These are phyloP conservation scores for Peribolospora baueri DNA, from an alignment of 768 basidiomycete species.

Conservation along the genomic window DNA sequence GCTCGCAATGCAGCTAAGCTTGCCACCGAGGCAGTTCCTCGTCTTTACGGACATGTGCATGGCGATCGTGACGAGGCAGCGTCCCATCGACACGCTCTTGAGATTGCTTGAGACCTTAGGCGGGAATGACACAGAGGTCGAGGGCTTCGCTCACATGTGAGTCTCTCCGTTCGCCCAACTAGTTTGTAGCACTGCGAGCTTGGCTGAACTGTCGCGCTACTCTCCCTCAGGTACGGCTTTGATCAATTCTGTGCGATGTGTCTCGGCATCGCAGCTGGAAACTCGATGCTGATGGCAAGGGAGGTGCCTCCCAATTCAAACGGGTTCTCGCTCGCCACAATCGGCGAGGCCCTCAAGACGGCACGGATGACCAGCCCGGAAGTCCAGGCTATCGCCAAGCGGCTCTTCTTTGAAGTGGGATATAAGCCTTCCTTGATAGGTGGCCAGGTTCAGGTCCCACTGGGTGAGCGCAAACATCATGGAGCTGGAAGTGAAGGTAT, in stretches of 20 bases:
- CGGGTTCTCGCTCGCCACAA: background rate
- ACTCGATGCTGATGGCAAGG: slow-evolving; percentile 22
- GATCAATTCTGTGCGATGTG: slow-evolving; percentile 85
- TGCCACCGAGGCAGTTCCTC: slow-evolving; percentile 53
- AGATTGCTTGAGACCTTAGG: slow-evolving; percentile 44
- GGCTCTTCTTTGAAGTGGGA: slow-evolving; percentile 16
- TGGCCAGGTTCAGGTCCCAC: too few relatives aligned
- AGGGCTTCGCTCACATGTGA: slow-evolving; percentile 60
- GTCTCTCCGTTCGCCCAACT: slow-evolving; percentile 5
- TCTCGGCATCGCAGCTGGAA: slow-evolving; percentile 58
- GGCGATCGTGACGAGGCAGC: slow-evolving; percentile 51
- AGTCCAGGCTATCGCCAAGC: slow-evolving; percentile 19
- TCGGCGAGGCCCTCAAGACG: too few relatives aligned
- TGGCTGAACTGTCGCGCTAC: background rate
- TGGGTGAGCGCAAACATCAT: background rate
- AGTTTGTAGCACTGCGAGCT: background rate
- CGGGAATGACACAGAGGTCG: slow-evolving; percentile 36
- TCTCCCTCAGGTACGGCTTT: slow-evolving; percentile 45
- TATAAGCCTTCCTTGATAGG: too few relatives aligned
- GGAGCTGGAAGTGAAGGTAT: background rate
- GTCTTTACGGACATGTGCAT: slow-evolving; percentile 68
- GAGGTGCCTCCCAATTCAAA: slow-evolving; percentile 25
- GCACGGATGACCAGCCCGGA: slow-evolving; percentile 22
- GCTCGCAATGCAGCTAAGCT: slow-evolving; percentile 55
- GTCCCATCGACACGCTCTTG: slow-evolving; percentile 61